phyloP scores from a whole-genome alignment of 2,329 filamentous ascomycete genomes.

The Alternaria conjuncta region DNA sequence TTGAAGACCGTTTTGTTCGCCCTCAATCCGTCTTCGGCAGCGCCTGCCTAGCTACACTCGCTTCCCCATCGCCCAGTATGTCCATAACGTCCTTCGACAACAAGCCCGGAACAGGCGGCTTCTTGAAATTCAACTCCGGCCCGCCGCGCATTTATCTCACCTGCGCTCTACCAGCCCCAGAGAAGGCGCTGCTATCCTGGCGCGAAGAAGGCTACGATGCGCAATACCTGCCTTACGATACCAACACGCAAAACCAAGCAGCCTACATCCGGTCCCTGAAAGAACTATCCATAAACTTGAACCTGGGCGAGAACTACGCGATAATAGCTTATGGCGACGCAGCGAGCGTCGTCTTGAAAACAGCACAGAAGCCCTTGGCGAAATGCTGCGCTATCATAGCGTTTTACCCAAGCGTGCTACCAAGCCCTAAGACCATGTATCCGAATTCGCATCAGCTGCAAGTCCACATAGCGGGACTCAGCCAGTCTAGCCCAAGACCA shows the following conservation, averaged over 20 bases:
- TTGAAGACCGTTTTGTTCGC: not conserved
- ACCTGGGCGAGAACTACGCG: constrained; percentile 46
- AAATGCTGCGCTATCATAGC: constrained; percentile 50
- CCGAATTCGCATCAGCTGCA: constrained; percentile 47
- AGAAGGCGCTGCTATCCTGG: constrained; percentile 48
- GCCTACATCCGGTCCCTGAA: constrained; percentile 43
- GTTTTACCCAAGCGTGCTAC: constrained; percentile 52
- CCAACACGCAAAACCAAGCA: constrained; percentile 25
- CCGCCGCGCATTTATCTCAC: constrained; percentile 51
- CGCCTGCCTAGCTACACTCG: not conserved
- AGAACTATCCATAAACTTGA: constrained; percentile 49
- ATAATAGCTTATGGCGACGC: constrained; percentile 51
- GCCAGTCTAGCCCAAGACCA: constrained; percentile 35
- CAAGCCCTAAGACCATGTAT: constrained; percentile 47
- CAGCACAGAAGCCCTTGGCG: constrained; percentile 50
- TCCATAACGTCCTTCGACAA: constrained; percentile 35
- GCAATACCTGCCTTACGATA: constrained; percentile 46
- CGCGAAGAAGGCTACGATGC: constrained; percentile 53
- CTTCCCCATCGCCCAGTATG: constrained; percentile 19
- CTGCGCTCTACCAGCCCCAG: constrained; percentile 47
- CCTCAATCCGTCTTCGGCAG: not conserved
- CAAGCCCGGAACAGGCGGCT: constrained; percentile 31
- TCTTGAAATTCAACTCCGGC: constrained; percentile 47
- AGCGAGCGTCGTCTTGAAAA: constrained; percentile 49
- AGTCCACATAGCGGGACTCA: constrained; percentile 51